Evolutionary conservation across 2,329 filamentous ascomycete species (phyloP), one percentile per base, ranked within the genome.

Genomic region (Podosphaera leucotricha): DNA sequence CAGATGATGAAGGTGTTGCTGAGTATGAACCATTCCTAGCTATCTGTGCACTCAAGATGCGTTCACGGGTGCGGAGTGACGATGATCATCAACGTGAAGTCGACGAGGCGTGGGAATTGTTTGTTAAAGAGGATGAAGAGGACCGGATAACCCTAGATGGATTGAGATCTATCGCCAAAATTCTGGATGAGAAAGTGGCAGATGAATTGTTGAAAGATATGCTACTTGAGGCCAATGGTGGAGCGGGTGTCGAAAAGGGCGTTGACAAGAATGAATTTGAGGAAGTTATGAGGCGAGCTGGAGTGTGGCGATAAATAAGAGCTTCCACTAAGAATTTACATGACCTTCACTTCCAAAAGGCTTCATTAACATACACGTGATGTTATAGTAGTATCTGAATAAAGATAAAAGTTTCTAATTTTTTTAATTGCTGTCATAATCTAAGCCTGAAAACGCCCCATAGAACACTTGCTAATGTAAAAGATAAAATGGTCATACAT

Each of bases 161-260:
- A 61, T 62, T 98, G 57, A 72, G 74, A 56, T 69, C 79, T 54
- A 77, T 94, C 44, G 85, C 86, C 37, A 75, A 72, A 52, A 72
- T 83, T 53, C 63, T 98, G 54, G 82, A 84, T 61, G 84, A 93
- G 62, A 83, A 77, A 48, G 77, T 92, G 20, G 72, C 74, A 47
- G 90, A 95, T 54, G 77, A 83, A 41, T 62, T 92, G 56, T 64
- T 98, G 56, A 75, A 73, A 63, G 85, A 94, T 64, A 98, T 98
- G 90, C 79, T 98, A 46, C 65, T 85, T 41, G 87, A 95, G 66
- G 90, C 87, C 41, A 94, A 92, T 60, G 82, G 81, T 2, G 84
- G 82, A 1, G 74, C 70, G 3, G 77, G 80, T 15, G 70, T 80
- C 10, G 72, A 66, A 33, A 70, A 66, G 46, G 83, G 80, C 6